Percentiles rank a stretch among this genome's conserved stretches.
phyloP scores from a whole-genome alignment of 2,329 filamentous ascomycete species.

The Stagonosporopsis rhizophila region DNA sequence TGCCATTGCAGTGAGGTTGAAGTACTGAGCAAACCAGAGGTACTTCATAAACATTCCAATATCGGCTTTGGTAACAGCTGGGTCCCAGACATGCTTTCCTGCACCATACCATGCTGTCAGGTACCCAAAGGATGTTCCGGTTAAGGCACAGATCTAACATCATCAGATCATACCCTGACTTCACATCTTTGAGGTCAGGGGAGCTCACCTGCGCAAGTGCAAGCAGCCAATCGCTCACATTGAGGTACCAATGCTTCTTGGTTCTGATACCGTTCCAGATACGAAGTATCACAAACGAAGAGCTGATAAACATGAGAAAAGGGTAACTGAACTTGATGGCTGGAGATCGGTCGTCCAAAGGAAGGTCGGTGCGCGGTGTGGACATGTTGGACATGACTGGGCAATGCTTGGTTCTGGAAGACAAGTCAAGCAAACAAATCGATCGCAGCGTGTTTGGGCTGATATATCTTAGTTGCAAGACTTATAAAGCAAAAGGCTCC shows the following conservation, averaged over 20 bases:
- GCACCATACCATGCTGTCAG: not conserved
- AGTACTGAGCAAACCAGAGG: slow-evolving; percentile 18
- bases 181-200: not conserved
- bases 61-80: not conserved
- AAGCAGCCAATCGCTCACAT: slow-evolving; percentile 16
- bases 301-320: slow-evolving; percentile 8
- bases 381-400: not conserved
- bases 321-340: slow-evolving; percentile 11
- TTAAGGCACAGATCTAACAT: not conserved
- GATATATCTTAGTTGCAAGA: not conserved
- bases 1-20: slow-evolving; percentile 18
- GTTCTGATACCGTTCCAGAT: slow-evolving; percentile 10
- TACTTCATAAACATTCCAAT: not conserved
- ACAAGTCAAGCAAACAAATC: not conserved
- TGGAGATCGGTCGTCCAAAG: slow-evolving; percentile 7
- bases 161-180: not conserved
- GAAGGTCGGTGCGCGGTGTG: not conserved
- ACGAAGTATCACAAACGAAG: slow-evolving; percentile 10
- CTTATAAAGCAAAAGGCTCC: slow-evolving; percentile 6
- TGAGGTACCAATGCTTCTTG: slow-evolving; percentile 10
- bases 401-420: not conserved
- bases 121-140: slow-evolving; percentile 6
- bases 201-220: slow-evolving; percentile 1
- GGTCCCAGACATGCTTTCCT: slow-evolving; percentile 15
- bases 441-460: not conserved